Evolutionary conservation across 345 rosid species (phyloP), one percentile per base, ranked within the genome.

Genomic region (Brassica cretica): DNA sequence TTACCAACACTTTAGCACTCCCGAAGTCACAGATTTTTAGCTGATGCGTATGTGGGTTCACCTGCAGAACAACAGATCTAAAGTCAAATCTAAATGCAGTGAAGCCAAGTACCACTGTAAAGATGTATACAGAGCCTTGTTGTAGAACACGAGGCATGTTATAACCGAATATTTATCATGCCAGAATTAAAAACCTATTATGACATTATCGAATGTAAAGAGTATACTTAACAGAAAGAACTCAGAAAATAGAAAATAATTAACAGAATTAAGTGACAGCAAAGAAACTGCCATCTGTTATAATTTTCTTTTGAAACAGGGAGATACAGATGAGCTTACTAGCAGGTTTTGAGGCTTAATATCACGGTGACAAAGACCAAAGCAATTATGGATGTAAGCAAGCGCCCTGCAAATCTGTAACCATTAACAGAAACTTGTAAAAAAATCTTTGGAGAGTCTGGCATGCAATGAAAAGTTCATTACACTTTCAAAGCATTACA

Each of bases 371-470:
- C 98, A 93, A 72, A 93, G 89, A 66, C 96, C 98, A 61, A 90
- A 87, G 82, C 90, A 86, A 64, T 89, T 88, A 83, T 93, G 98
- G 72, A 93, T 79, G 80, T 90, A 93, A 46, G 96, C 93, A 80
- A 93, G 96, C n/a, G 98, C 98, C 89, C 98, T 89, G 85, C 96
- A 93, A 71, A 93, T 93, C 98, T 93, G 93, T 75, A 81, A 37
- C 70, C 77, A 72, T 60, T 64, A 61, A 59, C 68, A 77, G 59
- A 64, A 79, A 73, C 65, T 19, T 80, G 63, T 70, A 49, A 80
- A 15, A 46, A 14, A 9, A 18, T 0, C 4, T 51, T 14, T 51
- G 61, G 37, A 68, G 65, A 61, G 55, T 59, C 60, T 19, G 55
- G 55, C 39, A 32, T 72, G 69, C 73, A 63, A 33, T 64, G 53